Conservation (phyloP, 208 protist genomes). For the Tritrichomonas foetus region DNA sequence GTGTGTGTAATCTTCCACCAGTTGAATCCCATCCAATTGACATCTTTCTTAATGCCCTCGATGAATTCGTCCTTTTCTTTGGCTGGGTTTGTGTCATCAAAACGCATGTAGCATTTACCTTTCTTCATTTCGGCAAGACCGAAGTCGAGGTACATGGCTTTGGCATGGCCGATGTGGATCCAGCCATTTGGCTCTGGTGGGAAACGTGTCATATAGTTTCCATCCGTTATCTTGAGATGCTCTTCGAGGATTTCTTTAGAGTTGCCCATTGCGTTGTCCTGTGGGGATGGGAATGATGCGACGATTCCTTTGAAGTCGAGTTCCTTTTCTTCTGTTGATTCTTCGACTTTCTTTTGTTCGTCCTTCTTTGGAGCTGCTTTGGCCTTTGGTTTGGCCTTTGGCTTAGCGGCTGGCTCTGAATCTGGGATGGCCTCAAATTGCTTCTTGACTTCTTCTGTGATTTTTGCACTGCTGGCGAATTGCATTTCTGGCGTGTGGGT, state of each 20-base stretch:
- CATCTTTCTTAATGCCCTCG: conserved; percentile 42
- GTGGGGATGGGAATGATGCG: background rate
- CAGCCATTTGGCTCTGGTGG: conserved; percentile 85
- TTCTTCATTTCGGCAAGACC: conserved; percentile 67
- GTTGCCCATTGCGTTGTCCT: conserved; percentile 42
- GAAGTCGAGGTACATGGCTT: conserved; percentile 98
- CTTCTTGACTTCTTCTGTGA: background rate
- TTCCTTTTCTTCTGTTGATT: background rate
- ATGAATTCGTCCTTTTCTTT: conserved; percentile 49
- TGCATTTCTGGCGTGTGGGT: background rate
- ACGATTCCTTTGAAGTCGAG: background rate
- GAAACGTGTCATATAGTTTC: conserved; percentile 70
- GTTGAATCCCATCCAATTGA: conserved; percentile 58
- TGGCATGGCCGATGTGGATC: conserved; percentile 97
- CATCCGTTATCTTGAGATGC: conserved; percentile 60
- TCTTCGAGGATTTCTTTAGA: conserved; percentile 55
- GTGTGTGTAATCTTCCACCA: conserved; percentile 33
- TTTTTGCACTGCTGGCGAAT: background rate
- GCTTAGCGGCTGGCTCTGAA: too few relatives aligned
- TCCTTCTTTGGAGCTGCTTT: background rate
- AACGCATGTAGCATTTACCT: conserved; percentile 72
- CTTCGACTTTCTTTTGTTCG: background rate
- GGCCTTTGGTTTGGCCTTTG: too few relatives aligned
- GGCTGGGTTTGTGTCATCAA: conserved; percentile 50
- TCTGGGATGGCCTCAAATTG: background rate